Evolutionary conservation across 306 rosid species (phyloP), one percentile per base, ranked within the genome.

Genomic region (Fragaria iinumae): DNA sequence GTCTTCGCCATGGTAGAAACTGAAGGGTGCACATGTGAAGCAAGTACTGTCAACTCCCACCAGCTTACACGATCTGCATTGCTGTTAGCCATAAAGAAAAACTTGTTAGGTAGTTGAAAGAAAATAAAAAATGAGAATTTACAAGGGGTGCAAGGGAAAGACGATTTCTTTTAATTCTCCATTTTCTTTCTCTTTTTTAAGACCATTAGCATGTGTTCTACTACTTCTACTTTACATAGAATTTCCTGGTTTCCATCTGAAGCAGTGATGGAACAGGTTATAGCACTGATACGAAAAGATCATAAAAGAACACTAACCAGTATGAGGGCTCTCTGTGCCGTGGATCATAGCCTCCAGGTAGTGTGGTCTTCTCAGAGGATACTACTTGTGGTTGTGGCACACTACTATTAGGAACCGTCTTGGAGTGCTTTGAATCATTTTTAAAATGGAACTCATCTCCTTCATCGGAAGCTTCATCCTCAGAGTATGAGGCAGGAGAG

Each of bases 21-120:
- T 12, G 99, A 92, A 20, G 97, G 99, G 80, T 95, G 97, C 68
- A 88, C 87, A 79, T 92, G 97, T 29, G 97, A 92, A 77, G 99
- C 96, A 67, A 95, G 96, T 43, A 87, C 96, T 48, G 86, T 66
- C 67, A 92, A 84, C 89, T 95, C 99, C 97, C 97, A 91, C 98
- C 99, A 95, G 81, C 98, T 92, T 62, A 80, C 96, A 41, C 74
- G 89, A 70, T 95, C 96, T 13, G 93, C 99, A 75, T 95, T 95
- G 85, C 99, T 95, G 93, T 83, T 67, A 55, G 20, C 73, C 68
- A 48, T 8, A 71, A 20, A 29, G 13, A 41, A 56, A 27, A 41
- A n/a, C 53, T 18, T 59, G 71, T 5, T 27, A 21, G 55, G n/a
- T 55, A 56, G 41, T 55, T 39, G 47, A 72, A 29, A 50, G 38